Base-by-base conservation (phyloP, 2,329 filamentous ascomycete genomes). In the Colletotrichum horii region DNA sequence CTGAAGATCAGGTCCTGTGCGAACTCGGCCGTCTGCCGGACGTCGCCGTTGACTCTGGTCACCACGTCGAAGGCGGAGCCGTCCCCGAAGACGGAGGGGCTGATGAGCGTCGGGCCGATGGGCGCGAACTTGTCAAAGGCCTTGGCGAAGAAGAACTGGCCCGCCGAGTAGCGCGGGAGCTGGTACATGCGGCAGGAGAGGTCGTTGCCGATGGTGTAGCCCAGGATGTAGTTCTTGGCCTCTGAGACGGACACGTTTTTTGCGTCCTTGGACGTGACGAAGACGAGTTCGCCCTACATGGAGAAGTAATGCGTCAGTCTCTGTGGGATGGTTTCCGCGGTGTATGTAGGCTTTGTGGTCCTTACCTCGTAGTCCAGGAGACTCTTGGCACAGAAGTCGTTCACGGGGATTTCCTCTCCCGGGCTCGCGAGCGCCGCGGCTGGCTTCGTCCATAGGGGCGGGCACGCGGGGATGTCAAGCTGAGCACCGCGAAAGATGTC, bases 171-270 rank as follows among this genome's bases (percentile, higher is more conserved):
- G 8, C 73, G 78, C 1, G 90, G 88, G 72, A 89, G 86, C 79
- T 91, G 89, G 48, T 84, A 82, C 71, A 88, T 86, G 7, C 89
- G 82, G 0, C 87, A 87, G 3, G 88, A 88, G 30, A 90, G 79
- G 76, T 90, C 89, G 79, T 92, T 92, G 55, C 87, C 88, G 32
- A 87, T 87, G 0, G 89, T 90, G 77, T 91, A 92, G 26, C 89
- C 90, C 2, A 91, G 85, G 4, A 92, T 84, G 78, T 90, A 89
- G 36, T 88, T 83, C 8, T 87, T 77, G 8, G 88, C 88, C 52
- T 90, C 84, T 1, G 83, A 83, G 65, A 88, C 86, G 4, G 82
- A 76, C 5, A 90, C 85, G 67, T 90, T 85, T 79, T 89, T 89
- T 68, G 84, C 85, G 38, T 85, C 83, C 32, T 85, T 84, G 9